Evolutionary conservation across 2,329 filamentous ascomycete genomes (phyloP).

Genomic region (Phialocephala sp.): DNA sequence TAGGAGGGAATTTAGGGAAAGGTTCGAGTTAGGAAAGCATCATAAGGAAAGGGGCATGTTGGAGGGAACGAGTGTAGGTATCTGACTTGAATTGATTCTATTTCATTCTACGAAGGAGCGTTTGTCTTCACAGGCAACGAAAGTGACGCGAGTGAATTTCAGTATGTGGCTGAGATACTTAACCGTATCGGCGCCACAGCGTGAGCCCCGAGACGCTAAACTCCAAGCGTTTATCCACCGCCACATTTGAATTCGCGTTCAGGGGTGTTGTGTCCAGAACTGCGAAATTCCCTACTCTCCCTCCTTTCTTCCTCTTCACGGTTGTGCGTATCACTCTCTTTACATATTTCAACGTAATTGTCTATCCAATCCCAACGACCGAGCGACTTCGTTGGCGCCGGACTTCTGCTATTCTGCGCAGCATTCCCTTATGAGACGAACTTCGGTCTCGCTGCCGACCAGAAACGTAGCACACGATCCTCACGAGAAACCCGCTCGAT

Average conservation of each 20-base stretch:
- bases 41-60: conserved; percentile 5
- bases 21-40: not conserved
- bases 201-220: not conserved
- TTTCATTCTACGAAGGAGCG: conserved; percentile 28
- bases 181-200: not conserved
- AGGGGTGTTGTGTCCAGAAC: conserved; percentile 14
- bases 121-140: conserved; percentile 20
- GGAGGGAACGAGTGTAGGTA: conserved; percentile 14
- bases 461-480: conserved; percentile 65
- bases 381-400: conserved; percentile 20
- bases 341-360: conserved; percentile 5
- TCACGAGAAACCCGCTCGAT: conserved; percentile 69
- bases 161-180: conserved; percentile 7
- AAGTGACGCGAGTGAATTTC: conserved; percentile 23
- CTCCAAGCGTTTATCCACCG: not conserved
- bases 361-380: conserved; percentile 13
- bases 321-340: conserved; percentile 4
- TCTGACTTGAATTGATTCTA: conserved; percentile 21
- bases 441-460: conserved; percentile 67
- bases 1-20: not conserved
- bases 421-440: conserved; percentile 62
- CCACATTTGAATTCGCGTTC: conserved; percentile 7
- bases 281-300: conserved; percentile 12
- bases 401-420: conserved; percentile 20
- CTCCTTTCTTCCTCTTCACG: conserved; percentile 19